Conservation (phyloP, 2,329 filamentous ascomycete genomes). For the Fusarium sp. region DNA sequence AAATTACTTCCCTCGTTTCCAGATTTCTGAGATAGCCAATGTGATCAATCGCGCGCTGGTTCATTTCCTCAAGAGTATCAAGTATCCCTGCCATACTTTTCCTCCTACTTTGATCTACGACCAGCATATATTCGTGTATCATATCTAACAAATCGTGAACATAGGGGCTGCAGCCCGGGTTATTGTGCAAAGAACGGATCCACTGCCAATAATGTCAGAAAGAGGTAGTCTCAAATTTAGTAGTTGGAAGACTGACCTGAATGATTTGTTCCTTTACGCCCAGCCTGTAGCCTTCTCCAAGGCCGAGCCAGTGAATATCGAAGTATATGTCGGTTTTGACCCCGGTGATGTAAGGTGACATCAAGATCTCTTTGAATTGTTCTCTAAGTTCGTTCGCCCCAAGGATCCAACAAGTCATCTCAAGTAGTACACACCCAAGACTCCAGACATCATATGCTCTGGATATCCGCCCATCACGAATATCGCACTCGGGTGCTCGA, state of each 20-base stretch:
- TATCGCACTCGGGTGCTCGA: neutral
- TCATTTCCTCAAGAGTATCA: neutral
- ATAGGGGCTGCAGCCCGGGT: neutral
- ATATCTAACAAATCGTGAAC: neutral
- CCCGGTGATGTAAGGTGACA: neutral
- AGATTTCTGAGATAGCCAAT: fast-evolving
- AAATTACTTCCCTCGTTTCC: neutral
- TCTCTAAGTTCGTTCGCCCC: neutral
- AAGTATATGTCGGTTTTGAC: neutral
- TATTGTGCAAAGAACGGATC: neutral
- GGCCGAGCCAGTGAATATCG: neutral
- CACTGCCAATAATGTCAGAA: neutral
- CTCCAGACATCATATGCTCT: neutral
- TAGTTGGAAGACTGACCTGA: neutral
- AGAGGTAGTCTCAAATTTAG: neutral
- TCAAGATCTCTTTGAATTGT: neutral
- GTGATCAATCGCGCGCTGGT: neutral
- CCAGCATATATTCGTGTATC: neutral
- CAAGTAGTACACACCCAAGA: neutral
- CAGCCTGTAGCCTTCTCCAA: neutral
- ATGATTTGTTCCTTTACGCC: neutral
- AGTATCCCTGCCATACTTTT: neutral
- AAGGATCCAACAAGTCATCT: neutral
- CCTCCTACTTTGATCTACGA: neutral
- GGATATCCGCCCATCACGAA: neutral